Base-by-base conservation (phyloP, 352 stramenopile species). In the Phytophthora citricola region DNA sequence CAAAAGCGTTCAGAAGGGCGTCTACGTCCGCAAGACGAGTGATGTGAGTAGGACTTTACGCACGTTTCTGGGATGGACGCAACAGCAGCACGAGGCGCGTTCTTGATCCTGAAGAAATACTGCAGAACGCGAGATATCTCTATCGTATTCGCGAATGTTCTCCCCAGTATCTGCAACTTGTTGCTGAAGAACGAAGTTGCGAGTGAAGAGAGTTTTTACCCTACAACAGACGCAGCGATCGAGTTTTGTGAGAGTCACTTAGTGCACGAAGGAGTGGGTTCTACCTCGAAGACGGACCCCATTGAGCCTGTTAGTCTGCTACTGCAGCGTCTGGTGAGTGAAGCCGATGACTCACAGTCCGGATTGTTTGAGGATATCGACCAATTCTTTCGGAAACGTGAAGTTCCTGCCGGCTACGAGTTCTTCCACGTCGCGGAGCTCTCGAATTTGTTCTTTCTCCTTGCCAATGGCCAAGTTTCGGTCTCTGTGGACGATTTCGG, bases 21-120 rank as follows among this genome's bases (percentile, higher is more conserved):
- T 94, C 15, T 73, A 78, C 62, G 62, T 93, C 3, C 61, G 68
- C 31, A 85, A 86, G 32, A n/a, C 20, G 3, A 31, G 20, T 17
- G 15, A 43, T 17, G 15, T n/a, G n/a, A n/a, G n/a, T n/a, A n/a
- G n/a, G 87, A 96, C 51, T 96, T 96, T 56, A 78, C 66, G 10
- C 82, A 80, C 31, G 88, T 96, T 10, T 89, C 84, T 1, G 87
- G 87, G 20, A 94, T 96, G 79, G 89, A 96, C 58, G 84, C 83
- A 0, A 95, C 87, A 6, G 87, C 87, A 2, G 81, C 85, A 14
- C 81, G 86, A 9, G 79, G 73, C 10, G 89, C 78, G 31, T 82
- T 93, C 66, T 80, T 91, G 69, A 91, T 93, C 53, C 60, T 93
- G 20, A 76, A 85, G 58, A 83, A 93, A 39, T 73, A 89, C 41